Conservation (phyloP, 2,329 filamentous ascomycete genomes). For the Cladosporium sp. region DNA sequence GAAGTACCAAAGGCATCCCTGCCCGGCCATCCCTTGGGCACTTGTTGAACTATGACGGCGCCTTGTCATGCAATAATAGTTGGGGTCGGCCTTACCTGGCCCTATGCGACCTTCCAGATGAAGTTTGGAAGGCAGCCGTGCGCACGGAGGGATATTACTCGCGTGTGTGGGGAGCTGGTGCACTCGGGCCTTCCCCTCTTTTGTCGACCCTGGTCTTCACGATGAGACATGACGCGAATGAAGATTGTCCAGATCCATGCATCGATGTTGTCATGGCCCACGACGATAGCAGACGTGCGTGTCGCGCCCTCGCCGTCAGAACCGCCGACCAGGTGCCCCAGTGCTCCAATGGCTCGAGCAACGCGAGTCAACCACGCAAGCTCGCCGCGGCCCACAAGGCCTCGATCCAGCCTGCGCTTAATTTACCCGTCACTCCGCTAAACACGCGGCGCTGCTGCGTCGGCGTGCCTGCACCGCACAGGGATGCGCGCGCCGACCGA, state of each 20-base stretch:
- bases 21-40: too few relatives aligned
- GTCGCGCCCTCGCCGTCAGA: too few relatives aligned
- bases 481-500: conserved; percentile 1
- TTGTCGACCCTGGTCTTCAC: background rate
- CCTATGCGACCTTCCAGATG: conserved; percentile 10
- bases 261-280: too few relatives aligned
- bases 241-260: background rate
- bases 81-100: background rate
- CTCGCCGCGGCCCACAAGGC: conserved; percentile 1
- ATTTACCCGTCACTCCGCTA: conserved; percentile 7
- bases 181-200: background rate
- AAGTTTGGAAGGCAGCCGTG: conserved; percentile 1
- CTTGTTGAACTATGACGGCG: too few relatives aligned
- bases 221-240: background rate
- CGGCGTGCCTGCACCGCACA: background rate
- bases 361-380: background rate
- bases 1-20: too few relatives aligned
- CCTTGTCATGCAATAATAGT: too few relatives aligned
- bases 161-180: background rate
- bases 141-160: background rate
- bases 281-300: too few relatives aligned
- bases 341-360: background rate
- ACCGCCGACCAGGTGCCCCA: too few relatives aligned
- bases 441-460: background rate
- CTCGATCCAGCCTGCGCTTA: conserved; percentile 3